phyloP scores from a whole-genome alignment of 2,329 filamentous ascomycete genomes.

The Salinomyces thailandicus region DNA sequence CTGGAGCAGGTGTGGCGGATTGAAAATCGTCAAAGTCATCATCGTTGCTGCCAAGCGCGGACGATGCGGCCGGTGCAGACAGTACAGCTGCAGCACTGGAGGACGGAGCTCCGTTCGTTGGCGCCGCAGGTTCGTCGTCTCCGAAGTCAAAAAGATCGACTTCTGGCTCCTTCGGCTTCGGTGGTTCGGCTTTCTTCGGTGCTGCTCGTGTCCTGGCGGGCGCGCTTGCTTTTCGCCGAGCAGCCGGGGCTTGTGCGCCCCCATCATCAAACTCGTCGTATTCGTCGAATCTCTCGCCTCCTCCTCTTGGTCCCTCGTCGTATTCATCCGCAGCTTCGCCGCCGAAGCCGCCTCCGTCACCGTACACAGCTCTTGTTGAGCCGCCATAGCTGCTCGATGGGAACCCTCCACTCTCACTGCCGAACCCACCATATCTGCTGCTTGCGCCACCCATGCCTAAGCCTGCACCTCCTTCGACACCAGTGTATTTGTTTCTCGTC shows the following conservation, averaged over 20 bases:
- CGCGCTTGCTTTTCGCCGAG: conserved; percentile 40
- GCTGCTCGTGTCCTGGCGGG: conserved; percentile 27
- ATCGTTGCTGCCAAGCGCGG: conserved; percentile 50
- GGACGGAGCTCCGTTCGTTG: conserved; percentile 33
- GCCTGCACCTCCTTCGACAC: conserved; percentile 71
- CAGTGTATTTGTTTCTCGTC: conserved; percentile 90
- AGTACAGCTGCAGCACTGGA: conserved; percentile 9
- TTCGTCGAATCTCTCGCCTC: conserved; percentile 69
- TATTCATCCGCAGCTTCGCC: conserved; percentile 50
- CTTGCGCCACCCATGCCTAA: conserved; percentile 43
- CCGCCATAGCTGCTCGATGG: conserved; percentile 32
- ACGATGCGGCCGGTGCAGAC: conserved; percentile 15
- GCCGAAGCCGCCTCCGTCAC: conserved; percentile 90
- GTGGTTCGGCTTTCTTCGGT: conserved; percentile 55
- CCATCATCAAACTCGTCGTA: conserved; percentile 94
- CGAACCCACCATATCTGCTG: conserved; percentile 78
- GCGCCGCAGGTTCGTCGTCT: conserved; percentile 49
- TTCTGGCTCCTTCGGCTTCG: conserved; percentile 79
- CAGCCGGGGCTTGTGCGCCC: conserved; percentile 40
- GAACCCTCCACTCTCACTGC: conserved; percentile 54
- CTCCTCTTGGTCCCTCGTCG: conserved; percentile 55
- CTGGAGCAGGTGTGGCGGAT: conserved; percentile 58
- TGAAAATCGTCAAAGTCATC: conserved; percentile 98
- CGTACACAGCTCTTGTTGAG: conserved; percentile 69
- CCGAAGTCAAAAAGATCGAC: conserved; percentile 82